Base-by-base conservation (phyloP, 2,329 filamentous ascomycete species). In the Hortaea werneckii region DNA sequence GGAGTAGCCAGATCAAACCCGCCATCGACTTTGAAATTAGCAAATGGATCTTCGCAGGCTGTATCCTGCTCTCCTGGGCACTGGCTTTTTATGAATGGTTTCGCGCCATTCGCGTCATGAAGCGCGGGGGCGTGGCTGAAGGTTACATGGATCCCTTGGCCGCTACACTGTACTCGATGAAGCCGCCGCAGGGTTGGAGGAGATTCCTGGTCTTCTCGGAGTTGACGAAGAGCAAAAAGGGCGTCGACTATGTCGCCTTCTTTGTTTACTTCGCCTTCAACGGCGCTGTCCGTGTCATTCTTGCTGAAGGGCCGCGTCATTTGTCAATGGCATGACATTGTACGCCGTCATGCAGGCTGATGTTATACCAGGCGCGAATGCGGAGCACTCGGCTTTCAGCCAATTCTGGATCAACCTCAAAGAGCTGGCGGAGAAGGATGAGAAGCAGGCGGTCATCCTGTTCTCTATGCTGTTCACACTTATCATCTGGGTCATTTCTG, bases 231-330 rank as follows among this genome's bases (percentile, higher is more conserved):
- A 88, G 85, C 65, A 89, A 85, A 61, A 94, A 94, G 67, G 87
- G 88, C 12, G 82, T 82, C 47, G 87, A 95, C 64, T 95, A 95
- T 58, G 77, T 94, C 54, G 89, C 89, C 3, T 74, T 95, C 4
- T 95, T 95, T 63, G 85, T 87, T 28, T 95, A 94, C 65, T 95
- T 94, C 66, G 83, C 79, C 28, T 83, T 83, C 66, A 77, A 83
- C 65, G 85, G 85, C 37, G 95, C 89, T 78, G 78, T 96, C 58
- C 85, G 90, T 54, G 82, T 94, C 48, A 74, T 96, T 42, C 73
- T 96, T 50, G 94, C 90, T 56, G 89, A 94, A 62, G 92, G 88
- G 0, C 92, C 92, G 20, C 85, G 92, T 53, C 87, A 95, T 86
- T 83, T 41, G 78, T 96, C 65, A 98, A 98, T 59, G 88, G 80